phyloP scores from a whole-genome alignment of 2,329 filamentous ascomycete species.

The Ramularia endophylla region DNA sequence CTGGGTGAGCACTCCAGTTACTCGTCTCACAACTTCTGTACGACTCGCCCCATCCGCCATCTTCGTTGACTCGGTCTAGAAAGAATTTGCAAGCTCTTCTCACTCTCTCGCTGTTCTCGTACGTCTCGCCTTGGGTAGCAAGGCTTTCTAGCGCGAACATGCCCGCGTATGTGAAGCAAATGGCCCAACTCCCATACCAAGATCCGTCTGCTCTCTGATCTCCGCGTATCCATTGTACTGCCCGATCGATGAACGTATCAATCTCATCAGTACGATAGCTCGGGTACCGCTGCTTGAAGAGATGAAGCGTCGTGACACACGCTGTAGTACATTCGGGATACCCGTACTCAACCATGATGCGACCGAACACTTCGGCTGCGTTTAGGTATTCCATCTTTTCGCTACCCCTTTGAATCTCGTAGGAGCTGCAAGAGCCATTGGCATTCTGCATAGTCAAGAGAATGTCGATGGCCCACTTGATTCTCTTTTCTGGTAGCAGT shows the following conservation, averaged over 20 bases:
- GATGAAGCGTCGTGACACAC: constrained; percentile 76
- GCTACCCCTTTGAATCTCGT: constrained; percentile 76
- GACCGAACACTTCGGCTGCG: constrained; percentile 90
- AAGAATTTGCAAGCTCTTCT: constrained; percentile 79
- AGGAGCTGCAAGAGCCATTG: constrained; percentile 81
- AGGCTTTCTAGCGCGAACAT: constrained; percentile 95
- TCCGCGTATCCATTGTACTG: constrained; percentile 75
- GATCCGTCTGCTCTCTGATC: constrained; percentile 76
- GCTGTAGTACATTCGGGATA: constrained; percentile 98
- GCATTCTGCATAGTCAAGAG: constrained; percentile 85
- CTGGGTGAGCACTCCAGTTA: constrained; percentile 65
- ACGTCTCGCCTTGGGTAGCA: constrained; percentile 73
- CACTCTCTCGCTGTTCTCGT: constrained; percentile 64
- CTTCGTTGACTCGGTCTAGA: constrained; percentile 72
- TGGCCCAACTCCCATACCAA: constrained; percentile 98
- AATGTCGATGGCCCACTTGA: constrained; percentile 86
- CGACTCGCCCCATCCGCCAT: constrained; percentile 96
- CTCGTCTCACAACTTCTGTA: constrained; percentile 79
- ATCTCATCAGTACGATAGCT: constrained; percentile 75
- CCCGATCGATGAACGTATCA: constrained; percentile 61
- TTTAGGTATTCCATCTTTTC: constrained; percentile 79
- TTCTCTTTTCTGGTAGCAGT: constrained; percentile 67
- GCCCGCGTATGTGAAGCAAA: constrained; percentile 94
- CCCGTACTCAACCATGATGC: constrained; percentile 98
- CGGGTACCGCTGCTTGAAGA: constrained; percentile 77